Evolutionary conservation across 2,329 filamentous ascomycete species (phyloP).

Genomic region (Fusarium cyanostomum): DNA sequence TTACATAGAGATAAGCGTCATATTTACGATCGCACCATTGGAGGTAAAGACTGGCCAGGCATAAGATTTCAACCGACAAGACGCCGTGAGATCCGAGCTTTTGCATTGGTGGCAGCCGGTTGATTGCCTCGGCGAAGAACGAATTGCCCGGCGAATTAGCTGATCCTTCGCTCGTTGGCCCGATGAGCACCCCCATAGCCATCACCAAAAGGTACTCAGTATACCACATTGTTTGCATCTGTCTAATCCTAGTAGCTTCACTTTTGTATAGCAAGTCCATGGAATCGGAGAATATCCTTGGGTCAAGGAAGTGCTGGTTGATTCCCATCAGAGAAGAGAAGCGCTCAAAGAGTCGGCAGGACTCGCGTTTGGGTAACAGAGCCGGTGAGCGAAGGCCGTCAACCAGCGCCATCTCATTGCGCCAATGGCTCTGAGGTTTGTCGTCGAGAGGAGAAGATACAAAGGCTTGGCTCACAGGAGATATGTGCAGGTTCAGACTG

Average conservation of each 20-base stretch:
- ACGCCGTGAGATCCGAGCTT: conserved; percentile 40
- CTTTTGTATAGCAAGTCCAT: conserved; percentile 40
- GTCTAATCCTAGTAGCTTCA: conserved; percentile 13
- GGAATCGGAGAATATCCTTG: conserved; percentile 39
- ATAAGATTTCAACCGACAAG: conserved; percentile 41
- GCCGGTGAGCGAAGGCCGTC: conserved; percentile 28
- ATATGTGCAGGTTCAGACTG: background rate
- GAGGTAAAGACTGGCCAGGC: conserved; percentile 40
- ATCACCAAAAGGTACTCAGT: conserved; percentile 44
- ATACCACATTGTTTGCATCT: conserved; percentile 41
- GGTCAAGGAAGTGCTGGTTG: conserved; percentile 45
- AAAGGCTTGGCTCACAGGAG: conserved; percentile 44
- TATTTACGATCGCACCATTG: conserved; percentile 45
- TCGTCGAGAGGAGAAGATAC: conserved; percentile 43
- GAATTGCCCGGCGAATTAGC: conserved; percentile 34
- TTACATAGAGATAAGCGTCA: conserved; percentile 44
- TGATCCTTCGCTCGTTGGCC: conserved; percentile 27
- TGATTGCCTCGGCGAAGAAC: conserved; percentile 43
- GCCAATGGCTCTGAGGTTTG: conserved; percentile 11
- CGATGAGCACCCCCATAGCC: conserved; percentile 44
- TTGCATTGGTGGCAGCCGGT: conserved; percentile 38
- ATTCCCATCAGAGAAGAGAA: conserved; percentile 41
- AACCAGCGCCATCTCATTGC: conserved; percentile 30
- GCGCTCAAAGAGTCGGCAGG: conserved; percentile 32
- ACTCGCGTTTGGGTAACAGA: conserved; percentile 30